These are phyloP conservation scores for Fusarium burgessii DNA, from an alignment of 2,329 filamentous ascomycete genomes.

Conservation along the genomic window DNA sequence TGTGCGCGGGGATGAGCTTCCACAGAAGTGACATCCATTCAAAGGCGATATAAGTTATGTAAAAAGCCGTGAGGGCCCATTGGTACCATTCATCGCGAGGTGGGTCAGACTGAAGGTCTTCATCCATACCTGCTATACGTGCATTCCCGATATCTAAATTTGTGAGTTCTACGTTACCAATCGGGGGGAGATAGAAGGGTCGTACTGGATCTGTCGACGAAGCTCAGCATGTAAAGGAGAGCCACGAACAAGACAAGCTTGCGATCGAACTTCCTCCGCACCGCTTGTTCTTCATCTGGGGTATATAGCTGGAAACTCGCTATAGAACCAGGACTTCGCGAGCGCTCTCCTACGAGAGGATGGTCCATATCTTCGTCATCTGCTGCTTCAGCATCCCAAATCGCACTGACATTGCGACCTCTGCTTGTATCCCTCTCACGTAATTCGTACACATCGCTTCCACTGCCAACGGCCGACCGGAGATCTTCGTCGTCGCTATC, in stretches of 20 bases:
- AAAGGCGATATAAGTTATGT: conserved; percentile 71
- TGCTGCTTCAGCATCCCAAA: conserved; percentile 40
- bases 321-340: conserved; percentile 48
- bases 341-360: conserved; percentile 40
- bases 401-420: conserved; percentile 19
- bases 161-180: not conserved
- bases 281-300: conserved; percentile 76
- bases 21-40: conserved; percentile 75
- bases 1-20: conserved; percentile 69
- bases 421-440: conserved; percentile 32
- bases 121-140: conserved; percentile 72
- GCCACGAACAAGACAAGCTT: conserved; percentile 84
- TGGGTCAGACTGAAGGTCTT: conserved; percentile 66
- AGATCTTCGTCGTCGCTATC: conserved; percentile 53
- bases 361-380: conserved; percentile 30
- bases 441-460: conserved; percentile 52
- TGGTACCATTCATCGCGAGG: conserved; percentile 64
- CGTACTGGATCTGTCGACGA: conserved; percentile 86
- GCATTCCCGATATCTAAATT: conserved; percentile 70
- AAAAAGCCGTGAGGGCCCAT: conserved; percentile 72
- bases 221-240: conserved; percentile 84
- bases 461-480: conserved; percentile 48
- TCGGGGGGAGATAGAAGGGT: conserved; percentile 15
- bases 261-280: conserved; percentile 81
- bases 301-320: conserved; percentile 60